Base-by-base conservation (phyloP, 345 rosid species). In the Eucalyptus sideroxylon region DNA sequence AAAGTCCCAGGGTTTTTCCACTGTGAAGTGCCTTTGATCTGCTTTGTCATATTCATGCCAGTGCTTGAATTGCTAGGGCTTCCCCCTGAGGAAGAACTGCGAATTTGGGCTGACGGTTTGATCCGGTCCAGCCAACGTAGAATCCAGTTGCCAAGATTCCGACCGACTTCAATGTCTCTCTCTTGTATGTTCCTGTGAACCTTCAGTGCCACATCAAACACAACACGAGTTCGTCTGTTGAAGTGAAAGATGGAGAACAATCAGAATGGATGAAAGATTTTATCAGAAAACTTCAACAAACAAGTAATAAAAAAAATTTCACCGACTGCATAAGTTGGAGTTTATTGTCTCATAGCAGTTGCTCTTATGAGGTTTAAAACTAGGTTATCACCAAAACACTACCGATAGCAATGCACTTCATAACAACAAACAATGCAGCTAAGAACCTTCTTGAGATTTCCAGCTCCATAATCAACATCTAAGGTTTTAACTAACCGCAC, bases 61-160 rank as follows among this genome's bases (percentile, higher is more conserved):
- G 94, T 83, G 81, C 88, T 89, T 37, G 89, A 45, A 88, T 87
- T 87, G 72, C 82, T 89, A 26, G 93, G 90, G 45, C 90, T 87
- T 86, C 89, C 92, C 86, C 87, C 91, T 4, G 91, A 89, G 24
- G 90, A 86, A 62, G 93, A 56, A 60, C 89, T 92, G 65, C 97
- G 97, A 81, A 98, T 98, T 90, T 94, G 95, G 88, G 99, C 99
- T 21, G 98, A 94, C n/a, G 99, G 98, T 91, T 96, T 98, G 96
- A 95, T 94, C 80, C 93, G 89, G 90, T 97, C 96, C 45, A 98
- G 97, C 96, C 96, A 96, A 56, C 96, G 96, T 50, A 97, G 94
- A 83, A 98, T 95, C 97, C 99, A 90, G 94, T 98, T 98, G 45
- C 99, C 98, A 9, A 97, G 90, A 90, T 95, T 96, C 87, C 96